Base-by-base conservation (phyloP, 2,329 filamentous ascomycete species). In the Alternaria brassicae region DNA sequence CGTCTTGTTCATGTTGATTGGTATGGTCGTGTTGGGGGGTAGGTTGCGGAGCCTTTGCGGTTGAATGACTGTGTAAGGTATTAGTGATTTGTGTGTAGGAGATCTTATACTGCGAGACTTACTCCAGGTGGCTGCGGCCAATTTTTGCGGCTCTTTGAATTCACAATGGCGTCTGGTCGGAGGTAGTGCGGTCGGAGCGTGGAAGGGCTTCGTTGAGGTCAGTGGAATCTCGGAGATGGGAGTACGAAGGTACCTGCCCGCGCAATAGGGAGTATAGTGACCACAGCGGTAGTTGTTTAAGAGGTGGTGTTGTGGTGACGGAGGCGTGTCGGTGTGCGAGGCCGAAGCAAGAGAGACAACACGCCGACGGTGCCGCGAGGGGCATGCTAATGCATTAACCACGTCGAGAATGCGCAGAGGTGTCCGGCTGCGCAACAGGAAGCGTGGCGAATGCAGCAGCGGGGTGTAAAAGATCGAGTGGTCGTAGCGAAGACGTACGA, bases 181-280 rank as follows among this genome's bases (percentile, higher is more conserved):
- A 4, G 19, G 19, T 0, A 7, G 12, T 4, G 13, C 6, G 1
- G 1, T 5, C 7, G 19, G 19, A 6, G 13, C 7, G 12, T n/a
- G 10, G 15, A 32, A 7, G 3, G 9, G 32, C 6, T 9, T 23
- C 0, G 6, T n/a, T 3, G 3, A 21, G 19, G 21, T 3, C 44
- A 48, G 15, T 25, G 28, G 23, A 47, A 34, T 17, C 7, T 15
- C 2, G 7, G n/a, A n/a, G n/a, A n/a, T 3, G 42, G 36, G 2
- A 4, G 19, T 3, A 4, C 30, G 13, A 23, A 34, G 17, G 44
- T 19, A 34, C n/a, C 30, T n/a, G 32, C 19, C 13, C 25, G 3
- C 15, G 19, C 19, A 21, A 17, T 2, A 6, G 8, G 9, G 9
- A 48, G 44, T 1, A 19, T 10, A 1, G 10, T 19, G 2, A 40